These are phyloP conservation scores for Arthromyces matolae DNA, from an alignment of 768 basidiomycete genomes.

Conservation along the genomic window DNA sequence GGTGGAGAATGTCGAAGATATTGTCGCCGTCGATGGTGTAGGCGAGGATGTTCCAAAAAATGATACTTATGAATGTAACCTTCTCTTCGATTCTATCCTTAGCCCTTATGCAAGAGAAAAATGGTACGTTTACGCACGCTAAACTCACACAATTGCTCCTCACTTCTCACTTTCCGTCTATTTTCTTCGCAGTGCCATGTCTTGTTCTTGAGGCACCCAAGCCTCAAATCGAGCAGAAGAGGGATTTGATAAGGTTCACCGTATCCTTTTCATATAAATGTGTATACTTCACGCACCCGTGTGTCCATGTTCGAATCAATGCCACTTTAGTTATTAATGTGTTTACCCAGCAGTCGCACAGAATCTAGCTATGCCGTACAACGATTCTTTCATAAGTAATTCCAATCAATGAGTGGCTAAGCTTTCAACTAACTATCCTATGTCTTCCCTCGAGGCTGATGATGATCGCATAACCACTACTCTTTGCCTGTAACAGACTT, in stretches of 20 bases:
- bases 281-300: background rate
- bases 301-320: constrained; percentile 11
- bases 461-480: no score
- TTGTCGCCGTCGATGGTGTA: constrained; percentile 59
- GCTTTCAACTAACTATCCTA: no score
- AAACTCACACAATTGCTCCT: background rate
- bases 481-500: no score
- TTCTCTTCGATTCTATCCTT: constrained; percentile 34
- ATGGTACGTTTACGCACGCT: constrained; percentile 42
- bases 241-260: constrained; percentile 24
- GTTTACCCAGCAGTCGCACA: no score
- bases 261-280: background rate
- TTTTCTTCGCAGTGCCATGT: constrained; percentile 19
- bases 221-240: constrained; percentile 20
- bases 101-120: constrained; percentile 55
- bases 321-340: constrained; percentile 19
- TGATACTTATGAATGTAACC: no score
- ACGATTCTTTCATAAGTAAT: no score
- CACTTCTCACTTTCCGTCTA: background rate
- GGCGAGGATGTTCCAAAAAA: constrained; percentile 31
- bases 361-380: no score
- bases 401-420: no score
- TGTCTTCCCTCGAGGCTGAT: no score
- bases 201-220: constrained; percentile 20
- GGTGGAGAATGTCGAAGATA: constrained; percentile 54